Evolutionary conservation across 805 yeast species (phyloP).

Genomic region (Lachancea mirantina): DNA sequence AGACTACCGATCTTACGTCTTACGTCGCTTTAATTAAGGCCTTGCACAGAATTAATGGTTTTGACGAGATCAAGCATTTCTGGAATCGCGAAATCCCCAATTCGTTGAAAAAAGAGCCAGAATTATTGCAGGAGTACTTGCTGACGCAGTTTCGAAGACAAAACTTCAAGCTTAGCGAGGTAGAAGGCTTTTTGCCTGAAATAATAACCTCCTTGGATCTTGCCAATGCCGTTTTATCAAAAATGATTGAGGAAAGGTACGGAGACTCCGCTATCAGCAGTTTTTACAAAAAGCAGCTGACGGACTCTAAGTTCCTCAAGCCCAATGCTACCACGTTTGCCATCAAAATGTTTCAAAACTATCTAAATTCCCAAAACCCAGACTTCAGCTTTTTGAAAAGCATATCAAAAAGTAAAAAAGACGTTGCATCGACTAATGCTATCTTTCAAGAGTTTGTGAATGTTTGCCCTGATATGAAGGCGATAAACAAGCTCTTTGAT

Average conservation of each 20-base stretch:
- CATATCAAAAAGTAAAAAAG: constrained; percentile 14
- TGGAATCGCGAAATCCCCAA: constrained; percentile 23
- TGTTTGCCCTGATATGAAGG: constrained; percentile 16
- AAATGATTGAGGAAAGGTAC: constrained; percentile 12
- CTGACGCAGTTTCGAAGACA: constrained; percentile 10
- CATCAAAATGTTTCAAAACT: constrained; percentile 16
- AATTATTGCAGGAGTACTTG: constrained; percentile 19
- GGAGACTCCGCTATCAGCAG: constrained; percentile 12
- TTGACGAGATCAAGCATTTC: constrained; percentile 14
- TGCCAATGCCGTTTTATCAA: constrained; percentile 19
- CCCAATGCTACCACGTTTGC: constrained; percentile 20
- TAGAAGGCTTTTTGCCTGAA: constrained; percentile 15
- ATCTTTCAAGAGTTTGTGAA: constrained; percentile 19
- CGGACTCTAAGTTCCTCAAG: constrained; percentile 5
- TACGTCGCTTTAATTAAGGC: constrained; percentile 21
- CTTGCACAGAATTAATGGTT: constrained; percentile 16
- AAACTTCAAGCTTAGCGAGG: constrained; percentile 8
- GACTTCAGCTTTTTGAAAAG: constrained; percentile 19
- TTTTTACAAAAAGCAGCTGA: constrained; percentile 15
- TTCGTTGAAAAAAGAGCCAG: constrained; percentile 14
- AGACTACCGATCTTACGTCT: constrained; percentile 12
- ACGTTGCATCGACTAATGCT: constrained; percentile 11
- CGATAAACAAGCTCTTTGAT: constrained; percentile 15
- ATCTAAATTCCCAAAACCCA: constrained; percentile 8
- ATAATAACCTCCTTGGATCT: constrained; percentile 16